Conservation (phyloP, 805 yeast genomes). For the Saccharomyces eubayanus region DNA sequence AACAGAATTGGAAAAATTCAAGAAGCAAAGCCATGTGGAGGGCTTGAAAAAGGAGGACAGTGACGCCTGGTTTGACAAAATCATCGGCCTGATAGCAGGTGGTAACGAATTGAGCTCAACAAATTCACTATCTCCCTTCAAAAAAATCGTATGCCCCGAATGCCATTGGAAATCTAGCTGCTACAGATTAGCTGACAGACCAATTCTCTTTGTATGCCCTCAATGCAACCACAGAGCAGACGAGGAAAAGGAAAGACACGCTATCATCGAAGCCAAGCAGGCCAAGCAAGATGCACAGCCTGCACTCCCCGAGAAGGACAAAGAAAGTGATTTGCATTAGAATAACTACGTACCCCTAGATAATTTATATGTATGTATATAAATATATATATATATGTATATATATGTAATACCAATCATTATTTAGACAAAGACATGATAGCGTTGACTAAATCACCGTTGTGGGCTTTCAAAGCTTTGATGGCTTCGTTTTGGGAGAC, state of each 20-base stretch:
- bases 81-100: slow-evolving; percentile 24
- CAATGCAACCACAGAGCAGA: slow-evolving; percentile 16
- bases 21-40: slow-evolving; percentile 7
- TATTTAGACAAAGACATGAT: slow-evolving; percentile 65
- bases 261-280: background rate
- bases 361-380: slow-evolving; percentile 2
- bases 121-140: slow-evolving; percentile 2
- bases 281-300: background rate
- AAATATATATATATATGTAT: too few species aligned
- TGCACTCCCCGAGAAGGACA: background rate
- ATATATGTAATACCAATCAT: too few species aligned
- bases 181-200: slow-evolving; percentile 17
- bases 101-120: slow-evolving; percentile 17
- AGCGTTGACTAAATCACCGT: slow-evolving; percentile 93
- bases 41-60: slow-evolving; percentile 16
- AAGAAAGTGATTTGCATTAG: background rate
- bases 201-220: slow-evolving; percentile 23
- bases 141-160: slow-evolving; percentile 19
- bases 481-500: slow-evolving; percentile 85
- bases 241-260: slow-evolving; percentile 3
- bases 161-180: slow-evolving; percentile 21
- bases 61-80: slow-evolving; percentile 31
- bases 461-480: slow-evolving; percentile 79
- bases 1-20: slow-evolving; percentile 20
- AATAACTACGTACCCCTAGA: background rate